Evolutionary conservation across 2,329 filamentous ascomycete species (phyloP).

Genomic region (Epichloe sp.): DNA sequence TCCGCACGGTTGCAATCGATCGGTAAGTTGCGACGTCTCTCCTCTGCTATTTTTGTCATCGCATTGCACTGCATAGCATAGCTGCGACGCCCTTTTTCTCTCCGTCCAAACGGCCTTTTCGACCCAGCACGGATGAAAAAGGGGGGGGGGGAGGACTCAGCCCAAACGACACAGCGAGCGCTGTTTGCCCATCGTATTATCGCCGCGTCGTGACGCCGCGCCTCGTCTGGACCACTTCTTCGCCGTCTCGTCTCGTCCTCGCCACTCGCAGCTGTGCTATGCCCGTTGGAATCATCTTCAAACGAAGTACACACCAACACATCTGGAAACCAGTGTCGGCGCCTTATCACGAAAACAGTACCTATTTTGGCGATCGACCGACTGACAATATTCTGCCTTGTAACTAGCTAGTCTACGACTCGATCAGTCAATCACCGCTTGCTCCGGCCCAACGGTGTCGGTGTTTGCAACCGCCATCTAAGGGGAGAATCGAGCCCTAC

Average conservation of each 20-base stretch:
- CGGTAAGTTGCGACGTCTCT: slow-evolving; percentile 1
- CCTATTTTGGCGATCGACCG: not conserved
- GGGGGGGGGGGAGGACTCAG: not conserved
- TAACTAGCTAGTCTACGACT: not conserved
- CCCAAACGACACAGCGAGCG: not conserved
- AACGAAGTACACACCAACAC: not conserved
- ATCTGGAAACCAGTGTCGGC: not conserved
- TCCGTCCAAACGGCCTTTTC: not conserved
- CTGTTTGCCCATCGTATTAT: not conserved
- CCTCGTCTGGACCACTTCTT: not conserved
- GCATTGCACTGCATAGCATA: not conserved
- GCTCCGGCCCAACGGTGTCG: not conserved
- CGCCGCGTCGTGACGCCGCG: not conserved
- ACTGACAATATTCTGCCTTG: not conserved
- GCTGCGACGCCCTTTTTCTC: not conserved
- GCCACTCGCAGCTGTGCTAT: not conserved
- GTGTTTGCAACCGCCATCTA: not conserved
- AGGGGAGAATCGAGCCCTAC: not conserved
- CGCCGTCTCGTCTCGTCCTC: not conserved
- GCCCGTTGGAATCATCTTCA: not conserved
- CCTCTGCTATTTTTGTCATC: not conserved
- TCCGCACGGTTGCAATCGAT: not conserved
- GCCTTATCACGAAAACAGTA: not conserved
- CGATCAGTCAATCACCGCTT: not conserved
- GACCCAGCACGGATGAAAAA: slow-evolving; percentile 1